phyloP scores from a whole-genome alignment of 352 stramenopile genomes.

The Phytophthora cajani region DNA sequence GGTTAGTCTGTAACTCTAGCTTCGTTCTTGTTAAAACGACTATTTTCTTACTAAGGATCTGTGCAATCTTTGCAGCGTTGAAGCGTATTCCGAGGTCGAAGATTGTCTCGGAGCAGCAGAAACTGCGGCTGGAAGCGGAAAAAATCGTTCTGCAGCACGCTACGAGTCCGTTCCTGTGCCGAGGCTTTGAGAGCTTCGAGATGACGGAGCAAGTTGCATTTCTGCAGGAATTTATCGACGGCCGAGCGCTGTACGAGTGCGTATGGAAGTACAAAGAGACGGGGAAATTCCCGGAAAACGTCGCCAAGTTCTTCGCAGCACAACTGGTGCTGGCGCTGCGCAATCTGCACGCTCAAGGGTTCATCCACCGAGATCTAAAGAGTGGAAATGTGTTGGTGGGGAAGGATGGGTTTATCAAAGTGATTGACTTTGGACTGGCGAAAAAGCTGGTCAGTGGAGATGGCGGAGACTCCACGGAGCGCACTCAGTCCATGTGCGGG shows the following conservation, averaged over 20 bases:
- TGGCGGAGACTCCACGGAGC: neutral
- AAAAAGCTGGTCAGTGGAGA: constrained; percentile 22
- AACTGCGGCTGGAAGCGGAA: constrained; percentile 52
- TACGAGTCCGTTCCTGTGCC: constrained; percentile 58
- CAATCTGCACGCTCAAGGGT: constrained; percentile 58
- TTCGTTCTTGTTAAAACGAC: neutral
- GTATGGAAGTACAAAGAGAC: constrained; percentile 62
- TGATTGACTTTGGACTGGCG: constrained; percentile 85
- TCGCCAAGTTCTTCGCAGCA: constrained; percentile 67
- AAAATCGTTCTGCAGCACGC: constrained; percentile 48
- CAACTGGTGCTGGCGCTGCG: constrained; percentile 73
- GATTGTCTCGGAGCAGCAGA: constrained; percentile 47
- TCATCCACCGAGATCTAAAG: constrained; percentile 83
- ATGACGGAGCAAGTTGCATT: constrained; percentile 37
- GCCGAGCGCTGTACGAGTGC: constrained; percentile 71
- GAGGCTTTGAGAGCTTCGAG: constrained; percentile 39
- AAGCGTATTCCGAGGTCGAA: constrained; percentile 60
- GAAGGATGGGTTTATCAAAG: constrained; percentile 44
- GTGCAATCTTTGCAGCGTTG: constrained; percentile 41
- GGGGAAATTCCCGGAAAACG: constrained; percentile 52
- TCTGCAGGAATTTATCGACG: constrained; percentile 68
- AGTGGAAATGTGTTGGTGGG: constrained; percentile 78
- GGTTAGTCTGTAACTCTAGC: constrained; percentile 24
- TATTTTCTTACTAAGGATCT: too few relatives aligned
- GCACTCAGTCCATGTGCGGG: constrained; percentile 62